Conservation (phyloP, 495 filamentous ascomycete species). For the Aspergillus heteromorphus region DNA sequence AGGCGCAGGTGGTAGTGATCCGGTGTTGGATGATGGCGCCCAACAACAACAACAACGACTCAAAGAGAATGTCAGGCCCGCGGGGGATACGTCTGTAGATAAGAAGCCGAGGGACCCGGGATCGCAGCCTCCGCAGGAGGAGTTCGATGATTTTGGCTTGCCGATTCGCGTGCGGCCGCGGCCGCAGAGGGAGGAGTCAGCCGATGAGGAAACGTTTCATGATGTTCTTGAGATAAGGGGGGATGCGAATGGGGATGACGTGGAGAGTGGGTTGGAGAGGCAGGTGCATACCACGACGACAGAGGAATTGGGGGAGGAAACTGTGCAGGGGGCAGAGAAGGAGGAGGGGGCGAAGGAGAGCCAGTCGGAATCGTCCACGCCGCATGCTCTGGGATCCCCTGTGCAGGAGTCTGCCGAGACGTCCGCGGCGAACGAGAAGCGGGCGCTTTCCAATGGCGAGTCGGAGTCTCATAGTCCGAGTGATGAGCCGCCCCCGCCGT, state of each 20-base stretch:
- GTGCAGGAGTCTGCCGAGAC: neutral
- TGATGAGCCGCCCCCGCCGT: slow-evolving; percentile 15
- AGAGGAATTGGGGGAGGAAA: neutral
- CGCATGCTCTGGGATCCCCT: neutral
- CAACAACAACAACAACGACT: slow-evolving; percentile 12
- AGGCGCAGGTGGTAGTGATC: too few relatives aligned
- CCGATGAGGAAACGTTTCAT: slow-evolving; percentile 17
- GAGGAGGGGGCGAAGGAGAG: neutral
- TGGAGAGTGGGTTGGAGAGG: slow-evolving; percentile 2
- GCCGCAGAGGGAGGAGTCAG: slow-evolving; percentile 16
- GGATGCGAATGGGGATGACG: neutral
- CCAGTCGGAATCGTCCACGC: neutral
- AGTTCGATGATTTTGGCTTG: slow-evolving; percentile 44
- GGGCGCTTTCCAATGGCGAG: neutral
- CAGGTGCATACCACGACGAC: too few relatives aligned
- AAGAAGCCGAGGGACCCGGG: slow-evolving; percentile 3
- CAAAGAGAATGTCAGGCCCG: slow-evolving; percentile 17
- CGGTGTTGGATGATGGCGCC: too few relatives aligned
- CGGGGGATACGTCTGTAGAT: slow-evolving; percentile 1
- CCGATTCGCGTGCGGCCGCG: slow-evolving; percentile 34
- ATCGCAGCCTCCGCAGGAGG: slow-evolving; percentile 5
- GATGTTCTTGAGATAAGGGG: slow-evolving; percentile 15
- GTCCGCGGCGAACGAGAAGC: slow-evolving; percentile 1
- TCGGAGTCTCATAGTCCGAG: neutral
- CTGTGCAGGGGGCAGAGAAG: neutral